Percentiles rank a stretch among this genome's conserved stretches.
Conservation (phyloP, 257 asterid genomes). For the Hygrophila difformis region DNA sequence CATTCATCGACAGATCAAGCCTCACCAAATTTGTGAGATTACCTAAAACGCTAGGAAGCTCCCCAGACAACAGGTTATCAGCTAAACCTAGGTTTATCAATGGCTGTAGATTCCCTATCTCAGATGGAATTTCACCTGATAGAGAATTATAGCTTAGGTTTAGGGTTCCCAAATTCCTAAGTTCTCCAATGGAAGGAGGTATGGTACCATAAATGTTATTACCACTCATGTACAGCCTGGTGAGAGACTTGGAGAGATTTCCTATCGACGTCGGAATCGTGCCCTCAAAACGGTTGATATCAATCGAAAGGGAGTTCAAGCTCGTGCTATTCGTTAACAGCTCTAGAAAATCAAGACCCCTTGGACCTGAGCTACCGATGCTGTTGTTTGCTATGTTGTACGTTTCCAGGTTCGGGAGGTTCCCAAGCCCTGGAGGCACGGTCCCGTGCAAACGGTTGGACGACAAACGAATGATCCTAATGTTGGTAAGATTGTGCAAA, state of each 20-base stretch:
- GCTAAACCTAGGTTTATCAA: slow-evolving; percentile 29
- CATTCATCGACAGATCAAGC: slow-evolving; percentile 45
- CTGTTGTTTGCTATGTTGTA: slow-evolving; percentile 44
- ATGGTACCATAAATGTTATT: slow-evolving; percentile 32
- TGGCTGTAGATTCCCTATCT: slow-evolving; percentile 31
- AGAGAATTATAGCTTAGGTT: slow-evolving; percentile 23
- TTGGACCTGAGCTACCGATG: slow-evolving; percentile 28
- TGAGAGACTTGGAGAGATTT: slow-evolving; percentile 38
- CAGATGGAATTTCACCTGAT: slow-evolving; percentile 47
- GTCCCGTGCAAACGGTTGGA: slow-evolving; percentile 43
- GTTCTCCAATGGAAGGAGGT: slow-evolving; percentile 46
- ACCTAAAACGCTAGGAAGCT: slow-evolving; percentile 38
- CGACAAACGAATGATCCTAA: slow-evolving; percentile 37
- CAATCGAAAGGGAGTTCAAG: slow-evolving; percentile 36
- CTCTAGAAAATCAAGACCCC: slow-evolving; percentile 33
- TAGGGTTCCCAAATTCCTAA: slow-evolving; percentile 27
- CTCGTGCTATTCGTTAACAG: slow-evolving; percentile 35
- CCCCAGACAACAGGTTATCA: slow-evolving; percentile 32
- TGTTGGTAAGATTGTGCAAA: slow-evolving; percentile 53
- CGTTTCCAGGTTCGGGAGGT: slow-evolving; percentile 38
- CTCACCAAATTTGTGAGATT: slow-evolving; percentile 29
- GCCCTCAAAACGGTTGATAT: slow-evolving; percentile 40
- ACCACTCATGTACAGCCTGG: slow-evolving; percentile 35
- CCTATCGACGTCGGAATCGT: slow-evolving; percentile 48
- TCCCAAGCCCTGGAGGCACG: slow-evolving; percentile 56